Percentiles rank a stretch among this genome's conserved stretches.
Evolutionary conservation across 345 rosid species (phyloP).

Genomic region (Eucalyptus camaldulensis): DNA sequence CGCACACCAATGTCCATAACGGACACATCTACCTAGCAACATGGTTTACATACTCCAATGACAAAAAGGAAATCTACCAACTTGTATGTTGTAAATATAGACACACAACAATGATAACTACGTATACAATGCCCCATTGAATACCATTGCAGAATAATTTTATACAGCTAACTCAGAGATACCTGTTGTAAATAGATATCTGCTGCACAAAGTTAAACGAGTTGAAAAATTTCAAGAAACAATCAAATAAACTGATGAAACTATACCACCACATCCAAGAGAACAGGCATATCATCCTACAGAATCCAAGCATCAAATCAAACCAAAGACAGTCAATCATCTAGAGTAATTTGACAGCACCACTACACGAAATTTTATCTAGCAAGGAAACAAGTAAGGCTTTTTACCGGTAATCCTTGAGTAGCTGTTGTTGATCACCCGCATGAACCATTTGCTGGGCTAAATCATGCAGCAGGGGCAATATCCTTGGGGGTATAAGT

Average conservation of each 20-base stretch:
- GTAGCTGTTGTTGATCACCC: slow-evolving; percentile 71
- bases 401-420: slow-evolving; percentile 58
- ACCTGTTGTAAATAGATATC: background rate
- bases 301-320: background rate
- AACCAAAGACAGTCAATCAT: background rate
- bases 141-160: background rate
- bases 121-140: background rate
- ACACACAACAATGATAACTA: background rate
- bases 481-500: slow-evolving; percentile 75
- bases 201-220: background rate
- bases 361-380: background rate
- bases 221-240: background rate
- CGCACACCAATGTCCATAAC: background rate
- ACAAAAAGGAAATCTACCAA: background rate
- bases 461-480: slow-evolving; percentile 88
- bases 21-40: background rate
- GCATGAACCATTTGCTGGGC: slow-evolving; percentile 92
- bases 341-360: background rate
- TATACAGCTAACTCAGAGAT: background rate
- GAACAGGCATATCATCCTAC: background rate
- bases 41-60: background rate
- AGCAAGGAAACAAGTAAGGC: background rate
- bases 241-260: background rate
- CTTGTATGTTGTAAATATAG: background rate
- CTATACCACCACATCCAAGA: background rate